A percentile compares a stretch with the other conserved stretches of the same genome.
These are phyloP conservation scores for Erodium moschatum DNA, from an alignment of 441 rosid genomes.

Conservation along the genomic window DNA sequence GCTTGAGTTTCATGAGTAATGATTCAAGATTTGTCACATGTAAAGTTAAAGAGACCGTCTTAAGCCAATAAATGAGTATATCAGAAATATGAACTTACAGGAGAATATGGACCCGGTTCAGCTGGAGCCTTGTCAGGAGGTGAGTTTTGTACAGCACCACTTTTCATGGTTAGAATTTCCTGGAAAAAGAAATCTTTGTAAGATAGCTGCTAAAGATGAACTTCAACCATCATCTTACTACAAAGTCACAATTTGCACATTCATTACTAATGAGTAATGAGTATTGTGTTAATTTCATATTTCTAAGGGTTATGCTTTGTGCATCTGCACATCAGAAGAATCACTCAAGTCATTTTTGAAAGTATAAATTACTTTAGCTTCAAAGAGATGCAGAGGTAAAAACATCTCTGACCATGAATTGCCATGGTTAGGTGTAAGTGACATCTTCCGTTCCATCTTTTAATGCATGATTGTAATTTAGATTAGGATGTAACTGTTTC, in stretches of 20 bases:
- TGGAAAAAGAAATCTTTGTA: slow-evolving; percentile 24
- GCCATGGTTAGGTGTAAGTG: neutral
- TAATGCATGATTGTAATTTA: neutral
- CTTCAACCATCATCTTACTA: neutral
- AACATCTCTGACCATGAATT: neutral
- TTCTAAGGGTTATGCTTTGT: neutral
- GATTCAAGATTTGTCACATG: neutral
- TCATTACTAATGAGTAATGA: neutral
- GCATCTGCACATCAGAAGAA: neutral
- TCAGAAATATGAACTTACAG: slow-evolving; percentile 42
- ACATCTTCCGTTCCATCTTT: neutral
- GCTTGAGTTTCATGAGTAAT: neutral
- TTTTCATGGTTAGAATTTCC: slow-evolving; percentile 71
- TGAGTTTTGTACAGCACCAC: slow-evolving; percentile 84
- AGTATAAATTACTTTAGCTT: neutral
- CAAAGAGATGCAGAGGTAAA: neutral
- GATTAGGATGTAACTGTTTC: neutral
- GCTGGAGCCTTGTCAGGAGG: slow-evolving; percentile 65
- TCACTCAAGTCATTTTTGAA: neutral
- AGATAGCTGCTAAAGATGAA: slow-evolving; percentile 12
- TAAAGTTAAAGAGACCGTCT: neutral
- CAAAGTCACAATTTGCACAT: neutral
- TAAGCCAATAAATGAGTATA: slow-evolving; percentile 7
- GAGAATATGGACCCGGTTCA: slow-evolving; percentile 91
- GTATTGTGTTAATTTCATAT: neutral